Percentiles rank a stretch among this genome's conserved stretches.
Conservation (phyloP, 192 early-diverging fungal genomes). For the Coemansia sp. region DNA sequence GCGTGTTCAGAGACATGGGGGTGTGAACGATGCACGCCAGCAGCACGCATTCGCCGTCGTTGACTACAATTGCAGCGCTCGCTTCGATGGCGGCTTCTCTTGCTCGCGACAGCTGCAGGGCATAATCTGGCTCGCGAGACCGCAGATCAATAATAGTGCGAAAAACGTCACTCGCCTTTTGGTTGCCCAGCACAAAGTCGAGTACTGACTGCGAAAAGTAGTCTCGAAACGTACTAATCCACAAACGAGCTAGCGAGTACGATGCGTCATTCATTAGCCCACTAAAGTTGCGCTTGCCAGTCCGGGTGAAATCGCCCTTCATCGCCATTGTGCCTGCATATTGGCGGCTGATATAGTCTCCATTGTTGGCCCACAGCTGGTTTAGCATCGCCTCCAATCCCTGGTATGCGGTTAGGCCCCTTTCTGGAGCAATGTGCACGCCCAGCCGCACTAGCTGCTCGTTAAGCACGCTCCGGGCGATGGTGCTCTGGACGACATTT, state of each 20-base stretch:
- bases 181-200: slow-evolving; percentile 43
- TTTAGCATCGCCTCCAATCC: slow-evolving; percentile 67
- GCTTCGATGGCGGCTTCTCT: slow-evolving; percentile 52
- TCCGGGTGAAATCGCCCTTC: slow-evolving; percentile 76
- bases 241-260: slow-evolving; percentile 72
- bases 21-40: slow-evolving; percentile 66
- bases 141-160: slow-evolving; percentile 44
- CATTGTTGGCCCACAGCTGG: slow-evolving; percentile 77
- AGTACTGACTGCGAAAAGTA: slow-evolving; percentile 62
- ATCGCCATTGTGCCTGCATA: slow-evolving; percentile 78
- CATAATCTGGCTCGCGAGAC: slow-evolving; percentile 46
- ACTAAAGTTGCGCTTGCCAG: slow-evolving; percentile 70
- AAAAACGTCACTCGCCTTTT: slow-evolving; percentile 33
- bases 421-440: slow-evolving; percentile 63
- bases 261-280: slow-evolving; percentile 75
- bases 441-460: slow-evolving; percentile 67
- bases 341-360: slow-evolving; percentile 73
- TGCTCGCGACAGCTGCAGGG: slow-evolving; percentile 16
- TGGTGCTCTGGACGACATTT: slow-evolving; percentile 80
- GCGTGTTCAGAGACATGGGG: slow-evolving; percentile 53
- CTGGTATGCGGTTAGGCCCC: slow-evolving; percentile 61
- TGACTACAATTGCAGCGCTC: slow-evolving; percentile 62
- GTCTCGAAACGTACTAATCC: slow-evolving; percentile 73
- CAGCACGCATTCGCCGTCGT: slow-evolving; percentile 59
- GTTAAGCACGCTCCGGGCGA: slow-evolving; percentile 64